A percentile compares a stretch with the other conserved stretches of the same genome.
phyloP scores from a whole-genome alignment of 345 rosid species.

The Turritis glabra region DNA sequence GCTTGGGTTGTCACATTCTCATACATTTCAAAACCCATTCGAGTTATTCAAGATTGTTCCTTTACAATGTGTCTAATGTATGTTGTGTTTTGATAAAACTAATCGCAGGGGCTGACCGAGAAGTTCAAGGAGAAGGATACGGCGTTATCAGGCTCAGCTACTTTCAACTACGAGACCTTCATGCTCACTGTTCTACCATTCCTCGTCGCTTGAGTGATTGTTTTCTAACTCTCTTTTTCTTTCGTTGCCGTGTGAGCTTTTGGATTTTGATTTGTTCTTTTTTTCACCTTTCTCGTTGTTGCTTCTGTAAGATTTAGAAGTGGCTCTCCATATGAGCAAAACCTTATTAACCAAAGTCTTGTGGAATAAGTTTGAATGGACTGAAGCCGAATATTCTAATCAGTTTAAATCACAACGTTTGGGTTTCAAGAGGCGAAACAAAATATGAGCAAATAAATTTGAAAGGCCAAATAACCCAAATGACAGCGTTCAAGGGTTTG shows the following conservation, averaged over 20 bases:
- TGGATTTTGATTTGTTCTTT: too few relatives aligned
- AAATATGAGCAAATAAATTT: too few relatives aligned
- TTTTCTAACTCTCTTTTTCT: background rate
- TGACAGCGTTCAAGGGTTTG: too few relatives aligned
- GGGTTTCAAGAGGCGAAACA: too few relatives aligned
- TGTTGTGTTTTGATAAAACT: conserved; percentile 20
- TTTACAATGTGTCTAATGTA: background rate
- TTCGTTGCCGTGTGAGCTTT: background rate
- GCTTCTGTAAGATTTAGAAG: conserved; percentile 21
- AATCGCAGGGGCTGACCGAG: conserved; percentile 76
- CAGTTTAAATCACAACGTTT: too few relatives aligned
- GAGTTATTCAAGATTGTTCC: background rate
- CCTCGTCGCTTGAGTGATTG: conserved; percentile 65
- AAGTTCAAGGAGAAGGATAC: conserved; percentile 80
- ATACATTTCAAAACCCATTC: background rate
- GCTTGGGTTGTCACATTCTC: background rate
- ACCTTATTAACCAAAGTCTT: background rate
- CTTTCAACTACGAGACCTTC: conserved; percentile 75
- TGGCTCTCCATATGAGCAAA: background rate
- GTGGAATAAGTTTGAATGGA: too few relatives aligned
- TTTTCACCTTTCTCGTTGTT: background rate
- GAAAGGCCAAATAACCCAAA: too few relatives aligned
- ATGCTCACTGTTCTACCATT: conserved; percentile 89
- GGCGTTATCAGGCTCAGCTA: conserved; percentile 62
- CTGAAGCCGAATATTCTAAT: too few relatives aligned